Evolutionary conservation across 306 rosid species (phyloP).

Genomic region (Fragaria vesca): DNA sequence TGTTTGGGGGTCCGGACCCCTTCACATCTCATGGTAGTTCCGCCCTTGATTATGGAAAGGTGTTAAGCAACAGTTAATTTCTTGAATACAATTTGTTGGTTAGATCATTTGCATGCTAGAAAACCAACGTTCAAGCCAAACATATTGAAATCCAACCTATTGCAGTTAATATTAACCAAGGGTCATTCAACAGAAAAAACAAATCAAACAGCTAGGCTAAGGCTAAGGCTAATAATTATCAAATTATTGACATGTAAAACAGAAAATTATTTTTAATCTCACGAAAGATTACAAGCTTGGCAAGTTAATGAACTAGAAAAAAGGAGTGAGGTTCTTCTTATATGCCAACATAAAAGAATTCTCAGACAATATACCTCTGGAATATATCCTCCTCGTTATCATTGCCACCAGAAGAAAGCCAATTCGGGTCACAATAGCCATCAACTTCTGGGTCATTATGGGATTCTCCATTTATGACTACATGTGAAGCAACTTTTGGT

Average conservation of each 20-base stretch:
- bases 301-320: neutral
- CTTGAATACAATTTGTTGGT: too few species aligned
- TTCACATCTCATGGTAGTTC: too few species aligned
- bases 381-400: constrained; percentile 69
- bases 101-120: neutral
- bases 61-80: too few species aligned
- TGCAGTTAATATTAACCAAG: too few species aligned
- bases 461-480: constrained; percentile 43
- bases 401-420: constrained; percentile 57
- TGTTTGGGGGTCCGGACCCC: too few species aligned
- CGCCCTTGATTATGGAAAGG: too few species aligned
- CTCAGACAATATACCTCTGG: constrained; percentile 49
- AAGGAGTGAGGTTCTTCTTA: neutral
- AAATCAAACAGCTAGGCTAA: neutral
- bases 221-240: too few species aligned
- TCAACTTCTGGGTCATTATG: constrained; percentile 38
- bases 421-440: constrained; percentile 55
- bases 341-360: constrained; percentile 6
- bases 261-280: too few species aligned
- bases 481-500: constrained; percentile 55
- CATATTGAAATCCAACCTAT: neutral
- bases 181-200: neutral
- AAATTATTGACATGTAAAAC: too few species aligned
- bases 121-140: neutral
- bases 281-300: neutral